Percentiles rank a stretch among this genome's conserved stretches.
These are phyloP conservation scores for Ambispora gerdemannii DNA, from an alignment of 192 early-diverging fungal genomes.

Conservation along the genomic window DNA sequence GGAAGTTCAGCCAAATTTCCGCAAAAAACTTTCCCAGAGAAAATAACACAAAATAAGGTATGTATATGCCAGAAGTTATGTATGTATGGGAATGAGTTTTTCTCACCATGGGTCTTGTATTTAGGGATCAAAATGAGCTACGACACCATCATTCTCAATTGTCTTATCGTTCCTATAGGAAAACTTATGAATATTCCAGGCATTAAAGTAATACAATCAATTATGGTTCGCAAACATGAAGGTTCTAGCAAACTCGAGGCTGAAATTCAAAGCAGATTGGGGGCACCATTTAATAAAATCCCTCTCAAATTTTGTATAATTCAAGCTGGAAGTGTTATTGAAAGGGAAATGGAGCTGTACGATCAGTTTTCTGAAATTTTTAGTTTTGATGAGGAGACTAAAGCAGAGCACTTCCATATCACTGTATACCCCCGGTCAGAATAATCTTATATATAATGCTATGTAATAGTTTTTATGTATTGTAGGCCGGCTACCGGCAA, in stretches of 20 bases:
- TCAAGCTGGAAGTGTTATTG: background rate
- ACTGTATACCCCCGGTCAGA: no score
- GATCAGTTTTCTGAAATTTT: conserved; percentile 9
- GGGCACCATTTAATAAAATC: no score
- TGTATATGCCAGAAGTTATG: background rate
- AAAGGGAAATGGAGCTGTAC: no score
- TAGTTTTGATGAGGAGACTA: background rate
- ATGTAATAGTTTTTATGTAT: no score
- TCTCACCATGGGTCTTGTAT: conserved; percentile 1
- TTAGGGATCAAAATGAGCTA: background rate
- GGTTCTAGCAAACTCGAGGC: background rate
- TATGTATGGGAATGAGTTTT: no score
- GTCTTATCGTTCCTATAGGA: conserved; percentile 5
- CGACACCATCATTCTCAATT: no score
- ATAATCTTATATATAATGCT: no score
- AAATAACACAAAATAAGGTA: background rate
- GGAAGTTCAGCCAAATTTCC: background rate
- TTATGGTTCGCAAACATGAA: background rate
- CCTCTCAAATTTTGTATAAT: no score
- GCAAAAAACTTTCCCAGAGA: background rate
- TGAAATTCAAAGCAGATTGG: conserved; percentile 12
- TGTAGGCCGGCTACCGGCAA: no score
- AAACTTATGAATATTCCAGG: conserved; percentile 12
- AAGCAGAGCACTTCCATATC: no score
- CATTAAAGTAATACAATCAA: conserved; percentile 1